These are phyloP conservation scores for Chenopodium berlandieri DNA, from an alignment of 148 eudicot species.

Conservation along the genomic window DNA sequence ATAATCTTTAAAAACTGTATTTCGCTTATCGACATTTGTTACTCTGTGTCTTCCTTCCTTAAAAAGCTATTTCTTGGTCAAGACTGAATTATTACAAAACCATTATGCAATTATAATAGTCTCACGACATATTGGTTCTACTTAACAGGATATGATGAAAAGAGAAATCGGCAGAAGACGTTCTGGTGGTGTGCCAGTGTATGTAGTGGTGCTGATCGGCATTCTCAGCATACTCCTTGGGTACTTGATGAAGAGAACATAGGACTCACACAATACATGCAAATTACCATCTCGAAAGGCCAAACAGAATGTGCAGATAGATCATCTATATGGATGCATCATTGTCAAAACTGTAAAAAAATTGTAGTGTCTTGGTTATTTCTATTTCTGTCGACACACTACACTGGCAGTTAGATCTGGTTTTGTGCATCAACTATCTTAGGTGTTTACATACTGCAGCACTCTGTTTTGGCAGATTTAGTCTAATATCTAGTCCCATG, in stretches of 20 bases:
- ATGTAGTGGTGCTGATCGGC: conserved; percentile 51
- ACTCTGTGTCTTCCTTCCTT: too few species aligned
- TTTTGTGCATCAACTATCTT: conserved; percentile 1
- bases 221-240: conserved; percentile 59
- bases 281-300: not conserved
- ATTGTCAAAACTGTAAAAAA: conserved; percentile 31
- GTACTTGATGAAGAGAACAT: conserved; percentile 47
- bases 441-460: conserved; percentile 13
- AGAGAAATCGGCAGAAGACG: conserved; percentile 36
- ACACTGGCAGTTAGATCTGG: conserved; percentile 7
- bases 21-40: not conserved
- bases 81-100: not conserved
- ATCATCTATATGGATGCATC: conserved; percentile 6
- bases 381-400: not conserved
- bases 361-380: conserved; percentile 18
- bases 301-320: not conserved
- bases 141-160: conserved; percentile 38
- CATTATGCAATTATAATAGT: not conserved
- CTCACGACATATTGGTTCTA: conserved; percentile 3
- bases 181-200: conserved; percentile 41
- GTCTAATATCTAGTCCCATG: not conserved
- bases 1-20: not conserved
- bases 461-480: not conserved
- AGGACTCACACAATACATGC: conserved; percentile 11
- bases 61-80: not conserved